Evolutionary conservation across 495 filamentous ascomycete genomes (phyloP).

Genomic region (Penicillium diatomitis): DNA sequence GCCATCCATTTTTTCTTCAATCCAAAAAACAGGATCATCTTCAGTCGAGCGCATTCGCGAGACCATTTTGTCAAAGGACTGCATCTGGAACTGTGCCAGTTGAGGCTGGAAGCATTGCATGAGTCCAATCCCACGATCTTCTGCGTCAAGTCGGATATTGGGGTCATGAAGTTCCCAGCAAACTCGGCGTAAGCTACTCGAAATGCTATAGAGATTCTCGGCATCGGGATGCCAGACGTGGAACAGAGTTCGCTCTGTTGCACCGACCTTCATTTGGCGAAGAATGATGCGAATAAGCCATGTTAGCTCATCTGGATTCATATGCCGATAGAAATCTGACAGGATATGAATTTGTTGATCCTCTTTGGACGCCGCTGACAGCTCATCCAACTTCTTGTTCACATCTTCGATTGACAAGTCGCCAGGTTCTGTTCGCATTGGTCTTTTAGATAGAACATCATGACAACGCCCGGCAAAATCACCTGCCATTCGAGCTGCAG

Average conservation of each 20-base stretch:
- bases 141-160: conserved; percentile 60
- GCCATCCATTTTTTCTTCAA: conserved; percentile 95
- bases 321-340: conserved; percentile 71
- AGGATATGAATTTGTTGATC: conserved; percentile 73
- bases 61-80: conserved; percentile 77
- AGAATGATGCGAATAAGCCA: conserved; percentile 94
- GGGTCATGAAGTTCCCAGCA: conserved; percentile 92
- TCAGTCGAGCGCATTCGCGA: conserved; percentile 58
- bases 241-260: conserved; percentile 86
- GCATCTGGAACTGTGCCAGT: conserved; percentile 90
- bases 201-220: conserved; percentile 82
- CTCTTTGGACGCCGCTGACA: conserved; percentile 69
- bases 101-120: conserved; percentile 99
- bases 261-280: conserved; percentile 96
- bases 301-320: conserved; percentile 89
- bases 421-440: conserved; percentile 64
- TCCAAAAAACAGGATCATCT: conserved; percentile 76
- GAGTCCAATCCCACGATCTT: conserved; percentile 64
- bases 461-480: conserved; percentile 87
- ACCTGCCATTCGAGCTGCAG: conserved; percentile 58
- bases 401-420: conserved; percentile 80
- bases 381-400: conserved; percentile 73
- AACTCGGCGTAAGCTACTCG: conserved; percentile 78
- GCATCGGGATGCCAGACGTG: conserved; percentile 91
- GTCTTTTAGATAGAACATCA: conserved; percentile 77